Evolutionary conservation across 768 basidiomycete species (phyloP), one percentile per base, ranked within the genome.

Genomic region (Panellus pusillus): DNA sequence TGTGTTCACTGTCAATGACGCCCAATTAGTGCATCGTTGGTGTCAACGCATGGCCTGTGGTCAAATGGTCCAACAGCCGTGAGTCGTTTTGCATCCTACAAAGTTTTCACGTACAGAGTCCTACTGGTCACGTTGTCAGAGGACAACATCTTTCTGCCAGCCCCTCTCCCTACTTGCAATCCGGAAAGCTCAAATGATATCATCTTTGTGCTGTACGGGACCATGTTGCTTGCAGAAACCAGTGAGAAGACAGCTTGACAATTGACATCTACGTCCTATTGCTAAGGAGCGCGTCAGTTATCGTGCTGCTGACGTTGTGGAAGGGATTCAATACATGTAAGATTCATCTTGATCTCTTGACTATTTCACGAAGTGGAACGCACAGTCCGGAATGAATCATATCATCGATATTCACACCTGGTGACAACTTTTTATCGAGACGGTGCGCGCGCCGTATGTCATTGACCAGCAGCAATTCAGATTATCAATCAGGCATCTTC

Each of bases 361-460:
- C 6, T 32, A 7, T 13, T 32, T 13, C 6, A 32, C 31, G 7
- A 32, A 32, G 7, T 32, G 6, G 31, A 6, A 32, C 31, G 31
- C 31, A 32, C n/a, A n/a, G 31, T 32, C 13, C 31, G 31, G 13
- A 32, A 32, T 32, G 31, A 13, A 13, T 32, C 13, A 13, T 32
- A 32, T 32, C 36, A 36, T 47, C 45, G 45, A 18, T 38, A 47
- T 35, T 47, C 52, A 3, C 45, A 47, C 24, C 45, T 54, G 13
- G 3, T 54, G 17, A 54, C 46, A 18, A 54, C 45, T 11, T 54
- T 54, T 42, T 54, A 54, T 18, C 52, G 46, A 3, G 52, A 54
- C 35, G 52, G 52, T 35, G 27, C n/a, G n/a, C n/a, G n/a, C n/a
- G n/a, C n/a, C n/a, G n/a, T n/a, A n/a, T n/a, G n/a, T n/a, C n/a